These are phyloP conservation scores for Brassica hybrid DNA, from an alignment of 441 rosid species.

Conservation along the genomic window DNA sequence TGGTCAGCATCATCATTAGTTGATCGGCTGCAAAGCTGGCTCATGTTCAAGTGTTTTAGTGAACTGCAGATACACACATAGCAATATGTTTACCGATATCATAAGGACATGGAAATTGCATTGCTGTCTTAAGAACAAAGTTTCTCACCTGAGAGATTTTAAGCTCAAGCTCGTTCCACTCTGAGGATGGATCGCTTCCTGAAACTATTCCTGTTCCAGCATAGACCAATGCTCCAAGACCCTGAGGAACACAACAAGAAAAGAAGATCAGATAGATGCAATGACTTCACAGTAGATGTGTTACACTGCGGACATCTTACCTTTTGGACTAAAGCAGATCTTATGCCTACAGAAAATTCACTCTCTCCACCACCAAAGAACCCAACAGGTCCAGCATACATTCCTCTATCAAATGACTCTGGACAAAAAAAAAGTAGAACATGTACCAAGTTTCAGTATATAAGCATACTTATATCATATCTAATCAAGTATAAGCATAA, in stretches of 20 bases:
- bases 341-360: constrained; percentile 91
- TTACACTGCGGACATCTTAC: no score
- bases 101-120: constrained; percentile 7
- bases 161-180: constrained; percentile 92
- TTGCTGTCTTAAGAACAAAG: constrained; percentile 7
- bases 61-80: constrained; percentile 55
- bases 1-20: background rate
- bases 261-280: constrained; percentile 25
- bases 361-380: constrained; percentile 98
- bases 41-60: constrained; percentile 76
- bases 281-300: background rate
- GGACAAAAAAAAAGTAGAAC: constrained; percentile 4
- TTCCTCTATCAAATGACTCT: constrained; percentile 94
- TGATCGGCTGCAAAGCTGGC: constrained; percentile 50
- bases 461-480: constrained; percentile 2
- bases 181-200: constrained; percentile 79
- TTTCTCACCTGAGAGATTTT: constrained; percentile 82
- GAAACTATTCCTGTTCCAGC: constrained; percentile 88
- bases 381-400: constrained; percentile 95
- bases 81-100: background rate
- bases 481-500: constrained; percentile 5
- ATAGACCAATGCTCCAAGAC: constrained; percentile 77
- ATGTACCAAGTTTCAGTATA: constrained; percentile 14
- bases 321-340: constrained; percentile 88
- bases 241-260: constrained; percentile 48